Base-by-base conservation (phyloP, 2,329 filamentous ascomycete genomes). In the Nannizziopsis arthrosporioides region DNA sequence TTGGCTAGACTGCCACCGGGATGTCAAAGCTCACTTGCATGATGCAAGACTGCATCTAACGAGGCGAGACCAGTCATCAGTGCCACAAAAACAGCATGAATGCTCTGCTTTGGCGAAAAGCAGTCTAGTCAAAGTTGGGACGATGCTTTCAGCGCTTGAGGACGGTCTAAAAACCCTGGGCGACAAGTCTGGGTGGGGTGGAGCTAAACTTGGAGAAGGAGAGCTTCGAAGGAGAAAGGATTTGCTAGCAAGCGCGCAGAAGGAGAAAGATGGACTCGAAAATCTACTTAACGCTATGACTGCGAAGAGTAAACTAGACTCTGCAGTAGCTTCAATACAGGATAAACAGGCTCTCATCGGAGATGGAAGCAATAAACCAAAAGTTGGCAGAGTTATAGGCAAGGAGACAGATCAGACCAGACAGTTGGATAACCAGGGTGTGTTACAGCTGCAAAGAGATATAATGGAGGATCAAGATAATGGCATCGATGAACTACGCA, bases 241-340 rank as follows among this genome's bases (percentile, higher is more conserved):
- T 55, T 63, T 82, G 47, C 61, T 82, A 9, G 69, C 70, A 4
- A 71, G 73, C 30, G 74, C 75, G 3, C 67, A 71, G 58, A 80
- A 80, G 56, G 79, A 82, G 61, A 73, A 74, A 38, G 78, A 82
- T 51, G 77, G 76, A 0, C 60, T 82, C 19, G 79, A 82, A 54
- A 72, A 72, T 52, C 66, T 81, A 22, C 61, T 81, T 48, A 75
- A 75, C 56, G 76, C 76, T 22, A 75, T 80, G 72, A 70, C 71
- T 22, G 70, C 74, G 6, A 73, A 73, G 58, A 66, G 62, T 42
- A 63, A 64, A 44, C 57, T 73, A 8, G 70, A 73, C 52, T 62
- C 57, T 48, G 64, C 68, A 1, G 66, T 72, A 35, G 70, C 73
- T n/a, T 68, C 68, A 3, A 64, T 67, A 14, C 61, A 68, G 49